A percentile compares a stretch with the other conserved stretches of the same genome.
These are phyloP conservation scores for Oldenlandia corymbosa DNA, from an alignment of 257 asterid species.

Conservation along the genomic window DNA sequence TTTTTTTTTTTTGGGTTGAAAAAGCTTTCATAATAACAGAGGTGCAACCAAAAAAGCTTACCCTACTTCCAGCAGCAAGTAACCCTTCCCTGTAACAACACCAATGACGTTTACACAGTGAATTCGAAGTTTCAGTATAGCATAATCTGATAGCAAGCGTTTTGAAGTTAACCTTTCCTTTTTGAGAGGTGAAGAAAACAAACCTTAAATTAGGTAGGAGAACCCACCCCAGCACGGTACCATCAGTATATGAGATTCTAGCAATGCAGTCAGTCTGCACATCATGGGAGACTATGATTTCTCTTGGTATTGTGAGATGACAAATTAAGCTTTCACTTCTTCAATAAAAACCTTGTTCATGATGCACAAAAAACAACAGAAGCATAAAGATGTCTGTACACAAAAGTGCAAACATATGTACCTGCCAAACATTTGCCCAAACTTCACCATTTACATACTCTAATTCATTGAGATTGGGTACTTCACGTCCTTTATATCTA, in stretches of 20 bases:
- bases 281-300: constrained; percentile 6
- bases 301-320: not conserved
- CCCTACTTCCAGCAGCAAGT: constrained; percentile 44
- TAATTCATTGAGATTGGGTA: constrained; percentile 74
- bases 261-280: constrained; percentile 96
- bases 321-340: not conserved
- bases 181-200: not conserved
- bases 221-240: constrained; percentile 73
- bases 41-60: constrained; percentile 22
- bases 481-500: constrained; percentile 67
- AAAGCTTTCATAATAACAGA: too few species aligned
- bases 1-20: too few species aligned
- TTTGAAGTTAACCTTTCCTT: not conserved
- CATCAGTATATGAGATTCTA: constrained; percentile 64
- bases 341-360: not conserved
- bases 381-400: not conserved
- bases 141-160: not conserved
- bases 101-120: constrained; percentile 1
- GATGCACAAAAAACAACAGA: not conserved
- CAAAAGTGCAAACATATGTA: constrained; percentile 10
- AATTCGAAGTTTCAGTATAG: not conserved
- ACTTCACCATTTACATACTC: constrained; percentile 87
- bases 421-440: constrained; percentile 95
- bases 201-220: constrained; percentile 55
- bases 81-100: constrained; percentile 44